Evolutionary conservation across 768 basidiomycete species (phyloP), one percentile per base, ranked within the genome.

Genomic region (Podaxis sp.): DNA sequence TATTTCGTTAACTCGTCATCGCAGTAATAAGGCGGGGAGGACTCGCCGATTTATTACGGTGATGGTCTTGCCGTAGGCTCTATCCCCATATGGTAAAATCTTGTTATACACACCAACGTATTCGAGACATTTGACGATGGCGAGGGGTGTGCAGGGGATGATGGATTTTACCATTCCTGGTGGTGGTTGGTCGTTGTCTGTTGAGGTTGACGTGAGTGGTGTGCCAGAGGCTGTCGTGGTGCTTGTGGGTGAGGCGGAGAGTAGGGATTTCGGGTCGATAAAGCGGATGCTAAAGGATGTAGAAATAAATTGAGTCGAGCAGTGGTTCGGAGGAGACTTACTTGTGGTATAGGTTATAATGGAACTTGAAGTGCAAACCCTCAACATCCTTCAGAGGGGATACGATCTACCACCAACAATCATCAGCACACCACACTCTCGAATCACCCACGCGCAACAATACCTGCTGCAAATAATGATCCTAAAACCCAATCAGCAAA

Each of bases 381-480:
- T 99, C 97, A 64, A 99, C 97, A 68, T 99, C 97, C 77, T 99
- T 99, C 66, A 90, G 83, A 2, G 97, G 95, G 0, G 94, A 95
- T 6, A 99, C 95, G 61, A 98, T 87, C 91, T 93, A 61, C 36
- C 39, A 57, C 26, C 26, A 51, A 40, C 40, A 26, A 38, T 55
- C 39, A 61, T 48, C 52, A 65, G 28, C n/a, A n/a, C 64, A 63
- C 3, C 44, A 30, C 33, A 6, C 19, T 22, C 11, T 48, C 15
- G 30, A 11, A 51, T 22, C 15, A 40, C 44, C 30, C 24, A 22
- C 13, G 24, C 7, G 33, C 28, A n/a, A 19, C 17, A 38, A 46
- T 38, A 88, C 91, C 80, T 98, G 96, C 75, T 99, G 97, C 60
- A 99, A 80, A 74, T 99, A 99, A 71, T 96, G 94, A 72, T 98